phyloP scores from a whole-genome alignment of 768 basidiomycete genomes.

The Mycena epipterygia region DNA sequence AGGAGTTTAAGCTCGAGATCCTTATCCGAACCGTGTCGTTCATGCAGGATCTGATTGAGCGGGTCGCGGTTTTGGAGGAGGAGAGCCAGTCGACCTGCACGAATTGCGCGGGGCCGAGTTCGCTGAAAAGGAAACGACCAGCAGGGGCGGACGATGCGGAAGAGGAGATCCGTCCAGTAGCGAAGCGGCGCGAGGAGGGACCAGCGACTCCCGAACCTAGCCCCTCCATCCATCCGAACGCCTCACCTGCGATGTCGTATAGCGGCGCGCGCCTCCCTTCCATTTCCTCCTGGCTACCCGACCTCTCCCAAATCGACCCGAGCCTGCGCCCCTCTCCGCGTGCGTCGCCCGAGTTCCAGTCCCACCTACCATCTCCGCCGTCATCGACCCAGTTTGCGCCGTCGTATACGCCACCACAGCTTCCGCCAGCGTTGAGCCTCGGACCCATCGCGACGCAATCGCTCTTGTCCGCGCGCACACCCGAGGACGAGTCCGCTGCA shows the following conservation, averaged over 20 bases:
- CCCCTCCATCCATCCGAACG: slow-evolving; percentile 20
- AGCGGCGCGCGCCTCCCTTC: slow-evolving; percentile 65
- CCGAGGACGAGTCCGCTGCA: slow-evolving; percentile 80
- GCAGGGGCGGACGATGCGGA: slow-evolving; percentile 1
- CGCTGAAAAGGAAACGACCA: slow-evolving; percentile 36
- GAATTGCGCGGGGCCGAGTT: slow-evolving; percentile 37
- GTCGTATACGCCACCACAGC: slow-evolving; percentile 45
- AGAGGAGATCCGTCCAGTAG: background rate
- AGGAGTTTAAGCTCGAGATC: slow-evolving; percentile 95
- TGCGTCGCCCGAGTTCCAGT: slow-evolving; percentile 33
- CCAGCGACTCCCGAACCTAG: slow-evolving; percentile 14
- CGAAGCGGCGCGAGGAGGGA: slow-evolving; percentile 17
- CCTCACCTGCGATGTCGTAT: slow-evolving; percentile 23
- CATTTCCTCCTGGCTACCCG: slow-evolving; percentile 77
- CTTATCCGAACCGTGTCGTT: slow-evolving; percentile 86
- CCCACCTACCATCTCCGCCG: slow-evolving; percentile 69
- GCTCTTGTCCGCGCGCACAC: slow-evolving; percentile 52
- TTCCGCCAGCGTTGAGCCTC: slow-evolving; percentile 59
- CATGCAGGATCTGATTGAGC: slow-evolving; percentile 76
- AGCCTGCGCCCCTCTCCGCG: slow-evolving; percentile 35
- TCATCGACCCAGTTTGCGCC: slow-evolving; percentile 66
- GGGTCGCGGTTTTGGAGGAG: slow-evolving; percentile 62
- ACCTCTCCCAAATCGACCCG: slow-evolving; percentile 47
- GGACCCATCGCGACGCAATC: slow-evolving; percentile 41
- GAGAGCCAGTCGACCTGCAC: slow-evolving; percentile 39